A percentile compares a stretch with the other conserved stretches of the same genome.
These are phyloP conservation scores for Mycena citricolor DNA, from an alignment of 1,284 basidiomycete species.

Conservation along the genomic window DNA sequence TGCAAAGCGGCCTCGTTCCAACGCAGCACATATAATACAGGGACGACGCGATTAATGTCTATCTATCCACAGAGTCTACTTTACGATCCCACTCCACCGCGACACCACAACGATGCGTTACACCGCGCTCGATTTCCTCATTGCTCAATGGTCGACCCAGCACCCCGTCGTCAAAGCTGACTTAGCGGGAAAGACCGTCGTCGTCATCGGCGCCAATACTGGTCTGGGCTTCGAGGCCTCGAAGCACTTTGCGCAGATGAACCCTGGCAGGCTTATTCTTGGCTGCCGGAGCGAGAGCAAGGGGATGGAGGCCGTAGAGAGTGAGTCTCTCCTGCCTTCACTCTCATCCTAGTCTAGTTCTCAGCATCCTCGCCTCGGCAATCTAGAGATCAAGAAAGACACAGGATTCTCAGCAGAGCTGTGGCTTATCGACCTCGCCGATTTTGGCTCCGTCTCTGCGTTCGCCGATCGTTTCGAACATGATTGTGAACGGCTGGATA, in stretches of 20 bases:
- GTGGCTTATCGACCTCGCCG: constrained; percentile 31
- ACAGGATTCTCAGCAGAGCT: constrained; percentile 31
- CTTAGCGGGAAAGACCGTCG: constrained; percentile 33
- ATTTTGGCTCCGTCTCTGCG: constrained; percentile 29
- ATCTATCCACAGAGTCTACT: too few relatives aligned
- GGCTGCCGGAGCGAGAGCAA: constrained; percentile 39
- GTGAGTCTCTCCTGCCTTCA: constrained; percentile 26
- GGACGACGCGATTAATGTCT: too few relatives aligned
- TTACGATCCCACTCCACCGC: too few relatives aligned
- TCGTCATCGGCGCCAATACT: constrained; percentile 39
- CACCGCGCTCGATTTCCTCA: constrained; percentile 24
- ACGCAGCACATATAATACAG: too few relatives aligned
- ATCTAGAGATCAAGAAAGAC: constrained; percentile 27
- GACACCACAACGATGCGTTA: too few relatives aligned
- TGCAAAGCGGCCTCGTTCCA: too few relatives aligned
- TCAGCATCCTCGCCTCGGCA: not conserved
- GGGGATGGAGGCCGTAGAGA: constrained; percentile 34
- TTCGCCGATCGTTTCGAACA: constrained; percentile 32
- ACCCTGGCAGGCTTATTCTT: constrained; percentile 38
- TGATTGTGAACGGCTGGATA: constrained; percentile 32
- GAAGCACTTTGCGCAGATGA: constrained; percentile 45
- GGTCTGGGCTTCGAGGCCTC: constrained; percentile 45
- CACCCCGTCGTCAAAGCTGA: constrained; percentile 31
- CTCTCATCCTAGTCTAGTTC: not conserved
- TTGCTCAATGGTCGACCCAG: constrained; percentile 29